phyloP scores from a whole-genome alignment of 2,329 filamentous ascomycete species.

The Drechslera avenae region DNA sequence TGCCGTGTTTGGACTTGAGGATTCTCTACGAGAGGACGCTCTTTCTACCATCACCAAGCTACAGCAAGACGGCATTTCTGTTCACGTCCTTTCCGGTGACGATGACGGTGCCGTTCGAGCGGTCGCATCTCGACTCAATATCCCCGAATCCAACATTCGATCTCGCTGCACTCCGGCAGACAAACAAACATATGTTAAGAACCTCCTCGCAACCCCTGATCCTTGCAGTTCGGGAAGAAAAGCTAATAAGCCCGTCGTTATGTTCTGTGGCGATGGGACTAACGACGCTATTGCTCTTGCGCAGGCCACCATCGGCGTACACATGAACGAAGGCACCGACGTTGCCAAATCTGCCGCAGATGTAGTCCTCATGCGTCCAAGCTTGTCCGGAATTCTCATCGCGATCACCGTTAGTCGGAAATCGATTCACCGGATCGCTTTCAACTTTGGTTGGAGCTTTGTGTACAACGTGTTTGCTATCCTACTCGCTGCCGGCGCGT shows the following conservation, averaged over 20 bases:
- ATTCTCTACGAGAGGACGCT: slow-evolving; percentile 57
- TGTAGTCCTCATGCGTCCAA: slow-evolving; percentile 66
- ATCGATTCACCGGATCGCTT: slow-evolving; percentile 52
- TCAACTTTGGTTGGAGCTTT: slow-evolving; percentile 74
- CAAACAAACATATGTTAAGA: slow-evolving; percentile 60
- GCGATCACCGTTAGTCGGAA: slow-evolving; percentile 60
- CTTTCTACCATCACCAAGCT: slow-evolving; percentile 58
- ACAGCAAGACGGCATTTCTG: slow-evolving; percentile 51
- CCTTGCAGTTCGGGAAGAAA: neutral
- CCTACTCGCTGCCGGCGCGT: slow-evolving; percentile 64
- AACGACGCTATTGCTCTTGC: slow-evolving; percentile 78
- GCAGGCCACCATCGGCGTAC: slow-evolving; percentile 71
- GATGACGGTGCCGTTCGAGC: slow-evolving; percentile 55
- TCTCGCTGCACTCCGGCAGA: slow-evolving; percentile 58
- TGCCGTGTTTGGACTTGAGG: slow-evolving; percentile 58
- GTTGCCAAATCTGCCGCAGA: slow-evolving; percentile 71
- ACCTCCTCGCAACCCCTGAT: slow-evolving; percentile 20
- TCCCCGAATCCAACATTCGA: slow-evolving; percentile 49
- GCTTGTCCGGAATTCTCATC: slow-evolving; percentile 60
- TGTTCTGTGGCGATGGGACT: slow-evolving; percentile 81
- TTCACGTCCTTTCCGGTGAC: slow-evolving; percentile 65
- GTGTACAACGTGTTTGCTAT: slow-evolving; percentile 74
- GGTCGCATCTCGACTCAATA: slow-evolving; percentile 48
- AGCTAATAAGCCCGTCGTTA: slow-evolving; percentile 49
- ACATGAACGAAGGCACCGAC: slow-evolving; percentile 65